Evolutionary conservation across 2,329 filamentous ascomycete genomes (phyloP).

Genomic region (Colletotrichum sansevieriae): DNA sequence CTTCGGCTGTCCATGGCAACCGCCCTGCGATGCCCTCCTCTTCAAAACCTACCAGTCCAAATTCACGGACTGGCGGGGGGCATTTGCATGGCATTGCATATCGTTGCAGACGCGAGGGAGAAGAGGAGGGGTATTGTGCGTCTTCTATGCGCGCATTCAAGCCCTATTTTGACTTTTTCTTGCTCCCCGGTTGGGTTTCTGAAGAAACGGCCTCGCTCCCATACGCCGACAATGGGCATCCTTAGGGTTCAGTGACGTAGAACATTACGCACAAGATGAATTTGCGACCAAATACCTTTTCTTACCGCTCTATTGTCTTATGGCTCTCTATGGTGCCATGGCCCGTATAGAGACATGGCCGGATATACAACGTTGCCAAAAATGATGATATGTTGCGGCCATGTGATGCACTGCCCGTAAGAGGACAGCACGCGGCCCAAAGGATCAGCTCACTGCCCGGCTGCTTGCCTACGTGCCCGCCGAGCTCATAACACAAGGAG

Average conservation of each 20-base stretch:
- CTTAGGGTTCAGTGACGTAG: slow-evolving; percentile 41
- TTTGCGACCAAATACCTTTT: background rate
- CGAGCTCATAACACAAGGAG: background rate
- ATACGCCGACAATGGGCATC: slow-evolving; percentile 21
- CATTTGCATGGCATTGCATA: slow-evolving; percentile 40
- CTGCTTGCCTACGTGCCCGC: background rate
- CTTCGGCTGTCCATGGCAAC: slow-evolving; percentile 39
- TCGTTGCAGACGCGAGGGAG: slow-evolving; percentile 38
- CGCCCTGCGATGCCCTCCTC: slow-evolving; percentile 24
- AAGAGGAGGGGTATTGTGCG: slow-evolving; percentile 23
- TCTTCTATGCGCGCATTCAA: slow-evolving; percentile 11
- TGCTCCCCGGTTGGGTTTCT: slow-evolving; percentile 23
- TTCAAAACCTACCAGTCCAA: slow-evolving; percentile 12
- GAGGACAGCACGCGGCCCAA: background rate
- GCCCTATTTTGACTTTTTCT: slow-evolving; percentile 34
- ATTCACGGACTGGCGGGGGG: slow-evolving; percentile 35
- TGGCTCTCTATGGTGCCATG: slow-evolving; percentile 1
- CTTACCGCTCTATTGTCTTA: slow-evolving; percentile 14
- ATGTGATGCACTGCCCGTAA: background rate
- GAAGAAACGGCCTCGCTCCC: slow-evolving; percentile 19
- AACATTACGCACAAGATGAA: slow-evolving; percentile 33
- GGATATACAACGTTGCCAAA: slow-evolving; percentile 5
- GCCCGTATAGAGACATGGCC: slow-evolving; percentile 18
- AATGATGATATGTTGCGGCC: slow-evolving; percentile 24
- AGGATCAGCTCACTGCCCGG: slow-evolving; percentile 18